Evolutionary conservation across 2,329 filamentous ascomycete genomes (phyloP).

Genomic region (Aaosphaeria pasadenensis): DNA sequence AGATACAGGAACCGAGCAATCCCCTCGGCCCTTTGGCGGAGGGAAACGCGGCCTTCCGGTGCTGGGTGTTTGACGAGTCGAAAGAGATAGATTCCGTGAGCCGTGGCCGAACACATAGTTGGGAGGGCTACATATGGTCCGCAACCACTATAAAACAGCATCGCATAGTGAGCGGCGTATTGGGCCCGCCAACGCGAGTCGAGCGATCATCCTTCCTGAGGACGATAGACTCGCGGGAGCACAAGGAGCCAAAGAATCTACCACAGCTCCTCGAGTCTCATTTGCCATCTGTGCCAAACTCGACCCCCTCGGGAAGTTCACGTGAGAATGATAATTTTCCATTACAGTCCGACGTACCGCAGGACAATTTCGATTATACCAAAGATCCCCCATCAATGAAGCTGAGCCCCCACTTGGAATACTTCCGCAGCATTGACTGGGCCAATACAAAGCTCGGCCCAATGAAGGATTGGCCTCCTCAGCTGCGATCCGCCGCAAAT

Average conservation of each 20-base stretch:
- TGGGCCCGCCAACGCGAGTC: neutral
- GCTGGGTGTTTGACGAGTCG: conserved; percentile 19
- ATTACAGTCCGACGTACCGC: neutral
- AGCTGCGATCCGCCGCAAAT: conserved; percentile 72
- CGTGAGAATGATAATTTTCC: neutral
- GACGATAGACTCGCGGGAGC: conserved; percentile 4
- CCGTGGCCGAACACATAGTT: conserved; percentile 17
- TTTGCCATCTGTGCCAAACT: conserved; percentile 17
- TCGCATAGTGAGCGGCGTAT: conserved; percentile 28
- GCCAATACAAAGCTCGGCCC: conserved; percentile 67
- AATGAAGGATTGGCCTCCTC: conserved; percentile 65
- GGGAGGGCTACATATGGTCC: conserved; percentile 26
- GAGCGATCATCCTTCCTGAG: neutral
- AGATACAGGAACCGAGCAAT: conserved; percentile 15
- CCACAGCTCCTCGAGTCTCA: conserved; percentile 39
- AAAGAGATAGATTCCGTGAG: conserved; percentile 8
- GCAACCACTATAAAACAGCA: conserved; percentile 17
- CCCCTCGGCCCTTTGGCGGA: conserved; percentile 11
- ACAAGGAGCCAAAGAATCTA: conserved; percentile 43
- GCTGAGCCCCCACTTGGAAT: conserved; percentile 66
- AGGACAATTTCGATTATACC: conserved; percentile 2
- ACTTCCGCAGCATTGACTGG: conserved; percentile 71
- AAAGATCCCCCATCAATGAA: conserved; percentile 6
- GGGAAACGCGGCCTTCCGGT: conserved; percentile 21
- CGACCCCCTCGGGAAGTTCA: neutral